These are phyloP conservation scores for Epicoccum sorghinum DNA, from an alignment of 2,329 filamentous ascomycete species.

Conservation along the genomic window DNA sequence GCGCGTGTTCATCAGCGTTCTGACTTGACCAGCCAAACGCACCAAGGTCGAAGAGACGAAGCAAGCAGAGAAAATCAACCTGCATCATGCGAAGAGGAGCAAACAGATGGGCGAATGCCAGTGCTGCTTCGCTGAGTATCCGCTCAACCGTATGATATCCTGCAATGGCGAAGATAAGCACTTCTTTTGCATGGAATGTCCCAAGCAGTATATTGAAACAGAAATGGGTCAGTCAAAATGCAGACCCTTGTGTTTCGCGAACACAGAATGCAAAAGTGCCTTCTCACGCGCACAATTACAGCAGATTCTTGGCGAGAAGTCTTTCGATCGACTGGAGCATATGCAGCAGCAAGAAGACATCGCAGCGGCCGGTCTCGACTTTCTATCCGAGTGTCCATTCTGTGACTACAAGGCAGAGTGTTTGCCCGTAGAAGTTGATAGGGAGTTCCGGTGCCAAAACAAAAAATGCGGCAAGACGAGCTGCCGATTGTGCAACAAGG, in stretches of 20 bases:
- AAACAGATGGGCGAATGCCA: slow-evolving; percentile 67
- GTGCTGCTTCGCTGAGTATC: slow-evolving; percentile 73
- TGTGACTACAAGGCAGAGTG: slow-evolving; percentile 81
- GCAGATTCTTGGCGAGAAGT: slow-evolving; percentile 63
- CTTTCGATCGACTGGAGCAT: slow-evolving; percentile 67
- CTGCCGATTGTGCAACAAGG: slow-evolving; percentile 65
- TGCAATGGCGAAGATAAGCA: slow-evolving; percentile 67
- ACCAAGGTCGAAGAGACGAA: slow-evolving; percentile 29
- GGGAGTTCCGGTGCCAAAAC: slow-evolving; percentile 75
- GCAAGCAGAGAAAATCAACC: slow-evolving; percentile 45
- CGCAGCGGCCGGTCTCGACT: slow-evolving; percentile 71
- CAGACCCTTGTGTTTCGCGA: slow-evolving; percentile 73
- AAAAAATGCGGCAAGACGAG: slow-evolving; percentile 64
- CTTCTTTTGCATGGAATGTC: slow-evolving; percentile 73
- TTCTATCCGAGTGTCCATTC: slow-evolving; percentile 78
- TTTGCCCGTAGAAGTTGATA: slow-evolving; percentile 68
- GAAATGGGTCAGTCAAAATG: slow-evolving; percentile 74
- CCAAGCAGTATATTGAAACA: slow-evolving; percentile 67
- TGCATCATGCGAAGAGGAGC: slow-evolving; percentile 29
- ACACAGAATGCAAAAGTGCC: slow-evolving; percentile 60
- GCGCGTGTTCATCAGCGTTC: background rate
- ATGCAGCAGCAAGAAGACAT: slow-evolving; percentile 75
- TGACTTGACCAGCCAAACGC: slow-evolving; percentile 31
- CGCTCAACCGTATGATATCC: slow-evolving; percentile 70
- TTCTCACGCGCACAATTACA: slow-evolving; percentile 64